These are phyloP conservation scores for Cylindrotheca closterium DNA, from an alignment of 108 stramenopile species.

Conservation along the genomic window DNA sequence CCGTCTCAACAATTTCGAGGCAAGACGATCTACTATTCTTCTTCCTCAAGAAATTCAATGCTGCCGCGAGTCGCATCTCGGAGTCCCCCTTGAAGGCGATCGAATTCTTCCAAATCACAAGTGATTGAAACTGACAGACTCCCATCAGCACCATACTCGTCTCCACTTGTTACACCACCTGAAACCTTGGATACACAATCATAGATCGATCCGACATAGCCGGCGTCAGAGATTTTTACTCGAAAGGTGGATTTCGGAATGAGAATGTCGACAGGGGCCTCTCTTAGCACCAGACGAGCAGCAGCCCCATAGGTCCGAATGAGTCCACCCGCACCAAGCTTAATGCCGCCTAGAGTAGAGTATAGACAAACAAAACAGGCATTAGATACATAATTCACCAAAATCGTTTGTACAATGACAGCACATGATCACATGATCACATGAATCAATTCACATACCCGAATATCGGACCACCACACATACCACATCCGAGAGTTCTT, in stretches of 20 bases:
- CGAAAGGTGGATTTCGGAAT: slow-evolving; percentile 49
- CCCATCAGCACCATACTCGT: slow-evolving; percentile 52
- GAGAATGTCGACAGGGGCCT: slow-evolving; percentile 38
- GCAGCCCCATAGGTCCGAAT: slow-evolving; percentile 85
- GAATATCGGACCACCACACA: slow-evolving; percentile 82
- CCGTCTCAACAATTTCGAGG: neutral
- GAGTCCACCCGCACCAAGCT: slow-evolving; percentile 83
- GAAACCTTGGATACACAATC: slow-evolving; percentile 43
- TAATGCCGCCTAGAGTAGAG: slow-evolving; percentile 52
- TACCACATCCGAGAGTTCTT: slow-evolving; percentile 63
- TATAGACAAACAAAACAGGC: too few species aligned
- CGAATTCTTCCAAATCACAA: slow-evolving; percentile 43
- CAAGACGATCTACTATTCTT: neutral
- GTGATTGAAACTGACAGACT: slow-evolving; percentile 56
- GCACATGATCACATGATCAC: too few species aligned
- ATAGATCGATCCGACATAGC: slow-evolving; percentile 47
- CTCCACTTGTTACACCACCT: slow-evolving; percentile 38
- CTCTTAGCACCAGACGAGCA: slow-evolving; percentile 63
- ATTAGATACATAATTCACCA: too few species aligned
- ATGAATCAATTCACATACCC: slow-evolving; percentile 49
- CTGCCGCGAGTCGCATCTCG: slow-evolving; percentile 71
- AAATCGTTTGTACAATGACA: too few species aligned
- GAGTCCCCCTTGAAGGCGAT: slow-evolving; percentile 34
- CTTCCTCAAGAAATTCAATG: slow-evolving; percentile 3
- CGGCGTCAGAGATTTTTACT: slow-evolving; percentile 23